Evolutionary conservation across 257 asterid species (phyloP).

Genomic region (Sherardia arvensis): DNA sequence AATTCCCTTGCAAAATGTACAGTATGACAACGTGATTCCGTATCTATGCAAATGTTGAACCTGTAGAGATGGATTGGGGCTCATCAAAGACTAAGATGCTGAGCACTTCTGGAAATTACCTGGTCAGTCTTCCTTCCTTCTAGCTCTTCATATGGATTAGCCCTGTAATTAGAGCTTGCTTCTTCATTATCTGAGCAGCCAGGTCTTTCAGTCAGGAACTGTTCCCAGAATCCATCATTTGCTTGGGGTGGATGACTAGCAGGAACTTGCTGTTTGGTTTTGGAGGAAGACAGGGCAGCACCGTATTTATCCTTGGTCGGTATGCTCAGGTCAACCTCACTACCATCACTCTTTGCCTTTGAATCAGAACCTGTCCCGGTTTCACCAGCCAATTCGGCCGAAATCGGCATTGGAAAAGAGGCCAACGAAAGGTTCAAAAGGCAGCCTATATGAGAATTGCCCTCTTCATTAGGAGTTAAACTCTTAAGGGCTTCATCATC

Average conservation of each 20-base stretch:
- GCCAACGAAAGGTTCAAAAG: slow-evolving; percentile 75
- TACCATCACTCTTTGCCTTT: slow-evolving; percentile 16
- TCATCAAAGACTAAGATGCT: slow-evolving; percentile 64
- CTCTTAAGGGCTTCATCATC: slow-evolving; percentile 29
- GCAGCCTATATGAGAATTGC: slow-evolving; percentile 52
- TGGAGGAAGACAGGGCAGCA: slow-evolving; percentile 25
- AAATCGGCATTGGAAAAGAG: slow-evolving; percentile 51
- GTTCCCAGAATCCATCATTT: slow-evolving; percentile 94
- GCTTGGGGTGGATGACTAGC: slow-evolving; percentile 38
- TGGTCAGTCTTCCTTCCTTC: slow-evolving; percentile 37
- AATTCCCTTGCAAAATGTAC: neutral
- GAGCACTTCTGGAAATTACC: slow-evolving; percentile 43
- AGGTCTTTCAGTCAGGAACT: slow-evolving; percentile 80
- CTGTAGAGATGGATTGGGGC: neutral
- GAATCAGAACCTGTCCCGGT: slow-evolving; percentile 22
- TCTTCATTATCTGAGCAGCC: slow-evolving; percentile 75
- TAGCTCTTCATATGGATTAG: slow-evolving; percentile 28
- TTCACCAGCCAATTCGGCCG: slow-evolving; percentile 27
- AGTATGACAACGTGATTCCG: neutral
- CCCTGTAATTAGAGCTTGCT: slow-evolving; percentile 52
- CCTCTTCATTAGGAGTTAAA: slow-evolving; percentile 41
- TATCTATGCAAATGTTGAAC: neutral
- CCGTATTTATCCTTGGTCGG: slow-evolving; percentile 12
- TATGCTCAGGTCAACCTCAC: slow-evolving; percentile 15
- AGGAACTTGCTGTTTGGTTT: slow-evolving; percentile 31